Conservation (phyloP, 345 rosid species). For the Chamaenerion angustifolium region DNA sequence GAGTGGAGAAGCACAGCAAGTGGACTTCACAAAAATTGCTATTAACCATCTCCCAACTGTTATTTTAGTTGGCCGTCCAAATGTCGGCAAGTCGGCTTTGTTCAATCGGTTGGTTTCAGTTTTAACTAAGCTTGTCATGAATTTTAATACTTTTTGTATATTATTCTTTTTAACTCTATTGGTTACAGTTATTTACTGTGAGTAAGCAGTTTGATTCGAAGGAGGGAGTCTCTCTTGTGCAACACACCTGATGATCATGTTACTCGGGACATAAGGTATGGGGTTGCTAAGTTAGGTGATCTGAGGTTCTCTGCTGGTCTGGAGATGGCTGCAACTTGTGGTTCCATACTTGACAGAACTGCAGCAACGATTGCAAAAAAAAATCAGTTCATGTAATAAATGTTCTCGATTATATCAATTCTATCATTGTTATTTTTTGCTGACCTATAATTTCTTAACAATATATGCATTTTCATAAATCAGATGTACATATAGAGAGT, state of each 20-base stretch:
- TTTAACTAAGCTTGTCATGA: neutral
- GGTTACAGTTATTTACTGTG: neutral
- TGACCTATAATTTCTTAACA: no score
- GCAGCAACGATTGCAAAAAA: conserved; percentile 59
- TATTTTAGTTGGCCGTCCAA: conserved; percentile 81
- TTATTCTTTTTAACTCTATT: no score
- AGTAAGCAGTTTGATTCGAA: conserved; percentile 50
- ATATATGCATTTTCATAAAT: neutral
- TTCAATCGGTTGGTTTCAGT: conserved; percentile 54
- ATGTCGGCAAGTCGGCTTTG: conserved; percentile 91
- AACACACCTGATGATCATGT: conserved; percentile 94
- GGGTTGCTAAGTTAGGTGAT: conserved; percentile 78
- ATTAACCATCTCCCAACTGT: conserved; percentile 59
- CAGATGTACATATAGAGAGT: conserved; percentile 5
- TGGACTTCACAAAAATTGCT: conserved; percentile 65
- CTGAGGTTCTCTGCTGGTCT: conserved; percentile 92
- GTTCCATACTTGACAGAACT: conserved; percentile 80
- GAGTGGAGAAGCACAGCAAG: conserved; percentile 18
- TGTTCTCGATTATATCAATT: no score
- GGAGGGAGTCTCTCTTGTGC: conserved; percentile 89
- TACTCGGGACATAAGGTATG: conserved; percentile 85
- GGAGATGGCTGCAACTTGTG: conserved; percentile 78
- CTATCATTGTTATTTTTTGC: no score
- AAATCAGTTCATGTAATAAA: no score
- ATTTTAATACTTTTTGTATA: no score